Evolutionary conservation across 805 yeast genomes (phyloP).

Genomic region (Schwanniomyces yamadae): DNA sequence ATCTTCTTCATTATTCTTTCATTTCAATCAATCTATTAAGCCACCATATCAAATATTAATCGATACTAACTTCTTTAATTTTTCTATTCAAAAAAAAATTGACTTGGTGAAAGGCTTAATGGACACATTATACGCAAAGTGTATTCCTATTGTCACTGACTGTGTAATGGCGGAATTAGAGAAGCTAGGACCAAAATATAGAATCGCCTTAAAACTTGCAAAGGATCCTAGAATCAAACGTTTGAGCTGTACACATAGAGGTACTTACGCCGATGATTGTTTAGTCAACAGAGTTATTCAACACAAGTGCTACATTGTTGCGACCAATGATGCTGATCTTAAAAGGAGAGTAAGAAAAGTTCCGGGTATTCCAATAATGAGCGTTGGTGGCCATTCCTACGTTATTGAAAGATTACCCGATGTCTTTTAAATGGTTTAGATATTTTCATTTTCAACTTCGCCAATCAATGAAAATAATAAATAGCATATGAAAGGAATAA

Average conservation of each 20-base stretch:
- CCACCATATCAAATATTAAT: slow-evolving; percentile 98
- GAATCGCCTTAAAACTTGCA: slow-evolving; percentile 90
- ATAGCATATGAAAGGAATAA: too few relatives aligned
- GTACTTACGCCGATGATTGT: slow-evolving; percentile 98
- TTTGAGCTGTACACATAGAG: slow-evolving; percentile 86
- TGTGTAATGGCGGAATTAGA: slow-evolving; percentile 98
- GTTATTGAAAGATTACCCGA: slow-evolving; percentile 95
- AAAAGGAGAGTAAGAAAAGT: slow-evolving; percentile 92
- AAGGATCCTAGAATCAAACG: slow-evolving; percentile 90
- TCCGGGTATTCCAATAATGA: slow-evolving; percentile 96
- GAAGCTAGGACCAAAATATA: slow-evolving; percentile 88
- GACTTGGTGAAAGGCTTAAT: slow-evolving; percentile 95
- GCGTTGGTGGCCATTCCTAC: slow-evolving; percentile 91
- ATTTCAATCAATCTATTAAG: slow-evolving; percentile 86
- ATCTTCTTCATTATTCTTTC: slow-evolving; percentile 92
- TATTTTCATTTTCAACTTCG: too few relatives aligned
- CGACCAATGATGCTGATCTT: slow-evolving; percentile 96
- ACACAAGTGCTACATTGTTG: slow-evolving; percentile 95
- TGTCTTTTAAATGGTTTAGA: slow-evolving; percentile 69
- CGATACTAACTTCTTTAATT: slow-evolving; percentile 96
- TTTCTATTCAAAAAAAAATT: slow-evolving; percentile 92
- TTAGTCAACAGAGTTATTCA: slow-evolving; percentile 89
- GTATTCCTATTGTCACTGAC: slow-evolving; percentile 93
- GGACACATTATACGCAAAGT: slow-evolving; percentile 92
- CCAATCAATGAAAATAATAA: neutral